phyloP scores from a whole-genome alignment of 345 rosid species.

The Firmiana major region DNA sequence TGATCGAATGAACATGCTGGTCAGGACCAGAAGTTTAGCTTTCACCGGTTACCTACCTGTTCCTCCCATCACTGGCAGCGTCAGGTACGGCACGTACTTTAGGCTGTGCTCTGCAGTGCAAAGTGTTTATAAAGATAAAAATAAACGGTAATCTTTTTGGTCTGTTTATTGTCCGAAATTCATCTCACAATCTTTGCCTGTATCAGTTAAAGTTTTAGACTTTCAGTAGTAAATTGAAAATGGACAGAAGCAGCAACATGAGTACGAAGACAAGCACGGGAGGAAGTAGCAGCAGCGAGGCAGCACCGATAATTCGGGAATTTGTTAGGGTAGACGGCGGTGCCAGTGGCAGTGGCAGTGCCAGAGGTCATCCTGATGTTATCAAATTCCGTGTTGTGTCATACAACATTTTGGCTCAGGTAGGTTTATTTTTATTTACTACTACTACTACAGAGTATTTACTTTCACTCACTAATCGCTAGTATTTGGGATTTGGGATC shows the following conservation, averaged over 20 bases:
- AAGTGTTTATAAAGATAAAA: not conserved
- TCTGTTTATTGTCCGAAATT: no score
- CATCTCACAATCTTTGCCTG: no score
- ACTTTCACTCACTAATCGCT: no score
- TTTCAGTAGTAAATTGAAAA: not conserved
- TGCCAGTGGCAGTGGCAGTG: conserved; percentile 33
- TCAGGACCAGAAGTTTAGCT: conserved; percentile 16
- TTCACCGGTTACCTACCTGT: conserved; percentile 14
- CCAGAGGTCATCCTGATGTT: conserved; percentile 47
- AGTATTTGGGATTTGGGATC: not conserved
- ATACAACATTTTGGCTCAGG: conserved; percentile 77
- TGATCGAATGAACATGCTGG: not conserved
- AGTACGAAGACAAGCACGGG: not conserved
- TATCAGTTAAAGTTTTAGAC: not conserved
- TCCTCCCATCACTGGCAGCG: conserved; percentile 12
- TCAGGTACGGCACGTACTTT: not conserved
- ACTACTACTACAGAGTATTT: not conserved
- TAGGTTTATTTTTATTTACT: not conserved
- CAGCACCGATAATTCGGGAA: conserved; percentile 39
- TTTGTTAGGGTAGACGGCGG: conserved; percentile 50
- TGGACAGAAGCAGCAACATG: conserved; percentile 36
- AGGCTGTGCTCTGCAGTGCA: not conserved
- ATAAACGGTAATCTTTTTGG: not conserved
- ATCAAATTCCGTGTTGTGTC: conserved; percentile 62
- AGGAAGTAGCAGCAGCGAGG: conserved; percentile 15